phyloP scores from a whole-genome alignment of 1,284 basidiomycete species.

The Trametes pubescens region DNA sequence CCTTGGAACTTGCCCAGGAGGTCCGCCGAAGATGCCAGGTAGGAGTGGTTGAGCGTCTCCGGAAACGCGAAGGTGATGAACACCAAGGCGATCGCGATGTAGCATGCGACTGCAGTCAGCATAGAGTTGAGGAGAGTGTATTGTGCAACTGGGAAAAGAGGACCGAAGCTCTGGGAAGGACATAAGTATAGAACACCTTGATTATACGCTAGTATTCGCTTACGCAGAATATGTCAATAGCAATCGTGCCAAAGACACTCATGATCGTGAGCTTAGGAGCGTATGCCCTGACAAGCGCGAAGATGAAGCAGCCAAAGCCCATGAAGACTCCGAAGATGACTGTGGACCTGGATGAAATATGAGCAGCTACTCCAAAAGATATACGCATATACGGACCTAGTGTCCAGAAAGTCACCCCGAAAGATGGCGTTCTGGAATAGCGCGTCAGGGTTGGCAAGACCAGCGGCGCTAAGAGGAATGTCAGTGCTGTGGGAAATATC shows the following conservation, averaged over 20 bases:
- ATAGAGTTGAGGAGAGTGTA: constrained; percentile 70
- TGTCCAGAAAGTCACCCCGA: constrained; percentile 73
- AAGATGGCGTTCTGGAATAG: constrained; percentile 64
- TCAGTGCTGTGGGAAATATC: background rate
- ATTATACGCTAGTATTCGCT: constrained; percentile 22
- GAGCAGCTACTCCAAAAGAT: background rate
- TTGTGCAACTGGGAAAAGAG: constrained; percentile 69
- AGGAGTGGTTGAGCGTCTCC: constrained; percentile 68
- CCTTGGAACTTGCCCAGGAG: constrained; percentile 47
- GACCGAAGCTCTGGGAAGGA: constrained; percentile 51
- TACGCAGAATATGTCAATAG: constrained; percentile 70
- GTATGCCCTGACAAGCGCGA: constrained; percentile 69
- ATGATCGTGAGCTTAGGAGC: constrained; percentile 67
- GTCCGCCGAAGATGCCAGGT: constrained; percentile 44
- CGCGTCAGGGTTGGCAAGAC: constrained; percentile 55
- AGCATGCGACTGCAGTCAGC: constrained; percentile 65
- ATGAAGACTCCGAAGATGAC: constrained; percentile 78
- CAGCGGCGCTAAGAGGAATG: constrained; percentile 48
- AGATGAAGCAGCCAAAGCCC: constrained; percentile 66
- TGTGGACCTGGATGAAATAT: constrained; percentile 50
- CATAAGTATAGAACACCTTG: background rate
- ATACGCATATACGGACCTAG: constrained; percentile 46
- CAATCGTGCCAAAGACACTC: constrained; percentile 65
- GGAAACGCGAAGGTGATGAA: constrained; percentile 75
- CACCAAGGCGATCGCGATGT: constrained; percentile 66